Evolutionary conservation across 495 filamentous ascomycete species (phyloP).

Genomic region (Tuber umbilicatum): DNA sequence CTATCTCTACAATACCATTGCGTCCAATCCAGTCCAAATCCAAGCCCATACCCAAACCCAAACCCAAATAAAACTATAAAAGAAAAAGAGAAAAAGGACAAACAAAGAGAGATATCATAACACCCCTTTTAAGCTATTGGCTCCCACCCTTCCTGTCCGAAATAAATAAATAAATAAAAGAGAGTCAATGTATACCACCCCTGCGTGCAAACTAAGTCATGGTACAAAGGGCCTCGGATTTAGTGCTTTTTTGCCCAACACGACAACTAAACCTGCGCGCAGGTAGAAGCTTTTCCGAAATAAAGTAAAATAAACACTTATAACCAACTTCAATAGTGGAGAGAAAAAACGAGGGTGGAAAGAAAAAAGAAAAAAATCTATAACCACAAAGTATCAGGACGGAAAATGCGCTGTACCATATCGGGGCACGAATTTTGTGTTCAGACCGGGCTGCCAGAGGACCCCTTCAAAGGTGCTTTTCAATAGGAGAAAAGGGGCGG

Average conservation of each 20-base stretch:
- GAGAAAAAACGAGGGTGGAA: slow-evolving; percentile 1
- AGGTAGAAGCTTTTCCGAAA: neutral
- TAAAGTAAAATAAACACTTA: neutral
- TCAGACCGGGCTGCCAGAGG: neutral
- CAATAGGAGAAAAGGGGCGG: neutral
- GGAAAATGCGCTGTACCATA: neutral
- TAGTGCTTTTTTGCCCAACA: no score
- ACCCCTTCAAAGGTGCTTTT: neutral
- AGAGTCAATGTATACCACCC: neutral
- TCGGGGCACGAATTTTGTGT: neutral
- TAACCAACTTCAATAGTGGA: neutral
- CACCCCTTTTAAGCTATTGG: neutral
- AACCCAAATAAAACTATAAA: neutral
- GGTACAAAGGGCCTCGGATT: no score
- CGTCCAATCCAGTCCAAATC: neutral
- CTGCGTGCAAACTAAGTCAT: no score
- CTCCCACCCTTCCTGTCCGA: neutral
- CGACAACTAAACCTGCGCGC: no score
- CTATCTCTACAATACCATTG: neutral
- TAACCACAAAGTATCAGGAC: neutral
- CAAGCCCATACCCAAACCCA: neutral
- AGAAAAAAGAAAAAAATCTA: neutral
- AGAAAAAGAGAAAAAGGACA: neutral
- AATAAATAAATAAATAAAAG: neutral
- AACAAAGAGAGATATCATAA: neutral